Evolutionary conservation across 2,329 filamentous ascomycete species (phyloP), one percentile per base, ranked within the genome.

Genomic region (Aureobasidium mangrovei): DNA sequence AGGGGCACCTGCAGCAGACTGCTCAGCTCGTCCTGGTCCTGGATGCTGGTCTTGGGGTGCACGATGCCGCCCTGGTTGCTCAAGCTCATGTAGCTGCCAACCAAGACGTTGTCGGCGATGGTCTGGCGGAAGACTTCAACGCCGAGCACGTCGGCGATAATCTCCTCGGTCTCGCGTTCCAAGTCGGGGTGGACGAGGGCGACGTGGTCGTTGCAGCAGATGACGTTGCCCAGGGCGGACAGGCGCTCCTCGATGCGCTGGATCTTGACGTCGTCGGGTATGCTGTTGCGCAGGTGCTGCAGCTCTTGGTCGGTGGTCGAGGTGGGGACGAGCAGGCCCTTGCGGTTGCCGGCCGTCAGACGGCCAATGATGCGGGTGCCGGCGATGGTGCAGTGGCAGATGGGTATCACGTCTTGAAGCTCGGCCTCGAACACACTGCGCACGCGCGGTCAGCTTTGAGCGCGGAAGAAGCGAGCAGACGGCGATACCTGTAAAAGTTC

Each of bases 291-390:
- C 64, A 98, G 79, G 73, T 98, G 93, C 74, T 96, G 91, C 60
- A 98, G 81, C 77, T 98, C 93, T 77, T 98, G 93, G 74, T 98
- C 93, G 63, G 91, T 95, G 59, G 93, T 97, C 57, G 85, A 89
- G 54, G 91, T 97, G 58, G 93, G 93, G 55, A 98, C 91, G 59
- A 98, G 84, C 59, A 98, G 87, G 64, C 93, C 93, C 72, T 95
- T 94, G 70, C 89, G 88, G 81, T 98, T 98, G 65, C 89, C 93
- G 69, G 91, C 87, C 63, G 93, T 97, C 75, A 98, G 81, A 63
- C 93, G 85, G 57, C 93, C 93, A 67, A 98, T 86, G 71, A 98
- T 98, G 66, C 93, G 83, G 38, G 91, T 97, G 63, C 93, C 93
- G 59, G 91, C 91, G 70, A 98, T 97, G 56, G 91, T 96, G 63